Conservation (phyloP, 768 basidiomycete genomes). For the Amanita pseudoporphyria region DNA sequence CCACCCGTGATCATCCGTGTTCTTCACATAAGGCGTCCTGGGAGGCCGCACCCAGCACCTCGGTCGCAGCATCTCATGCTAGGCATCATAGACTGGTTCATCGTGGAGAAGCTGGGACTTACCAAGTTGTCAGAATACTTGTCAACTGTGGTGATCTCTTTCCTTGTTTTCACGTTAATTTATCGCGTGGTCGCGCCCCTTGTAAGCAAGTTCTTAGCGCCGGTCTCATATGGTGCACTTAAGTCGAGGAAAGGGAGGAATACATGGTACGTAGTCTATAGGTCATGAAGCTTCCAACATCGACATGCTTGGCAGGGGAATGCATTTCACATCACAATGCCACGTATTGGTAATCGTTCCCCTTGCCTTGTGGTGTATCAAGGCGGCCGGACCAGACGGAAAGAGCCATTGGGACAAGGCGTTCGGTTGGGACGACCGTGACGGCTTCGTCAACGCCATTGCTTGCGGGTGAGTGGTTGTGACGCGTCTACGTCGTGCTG, state of each 20-base stretch:
- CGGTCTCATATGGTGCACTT: slow-evolving; percentile 36
- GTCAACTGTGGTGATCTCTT: slow-evolving; percentile 41
- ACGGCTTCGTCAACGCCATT: slow-evolving; percentile 55
- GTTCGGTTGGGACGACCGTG: slow-evolving; percentile 62
- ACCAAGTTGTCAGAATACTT: slow-evolving; percentile 47
- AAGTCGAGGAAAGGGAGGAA: slow-evolving; percentile 34
- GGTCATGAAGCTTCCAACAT: neutral
- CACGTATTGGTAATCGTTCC: slow-evolving; percentile 64
- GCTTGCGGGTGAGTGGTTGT: slow-evolving; percentile 50
- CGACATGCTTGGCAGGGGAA: slow-evolving; percentile 36
- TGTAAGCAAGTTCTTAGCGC: slow-evolving; percentile 37
- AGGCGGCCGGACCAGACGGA: slow-evolving; percentile 29
- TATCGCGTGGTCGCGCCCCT: slow-evolving; percentile 52
- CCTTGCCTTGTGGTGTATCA: slow-evolving; percentile 45
- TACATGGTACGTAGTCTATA: slow-evolving; percentile 41
- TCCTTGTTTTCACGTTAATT: slow-evolving; percentile 45
- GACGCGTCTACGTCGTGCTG: slow-evolving; percentile 4
- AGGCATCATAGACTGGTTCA: slow-evolving; percentile 2
- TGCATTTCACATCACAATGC: slow-evolving; percentile 63
- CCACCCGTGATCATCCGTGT: neutral
- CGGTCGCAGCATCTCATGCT: neutral
- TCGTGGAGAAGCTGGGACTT: slow-evolving; percentile 32
- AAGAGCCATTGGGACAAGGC: slow-evolving; percentile 42
- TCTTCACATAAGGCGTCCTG: neutral
- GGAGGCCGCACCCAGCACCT: neutral